Percentiles rank a stretch among this genome's conserved stretches.
Evolutionary conservation across 371 early-diverging fungal genomes (phyloP).

Genomic region (Gilbertella persicaria): DNA sequence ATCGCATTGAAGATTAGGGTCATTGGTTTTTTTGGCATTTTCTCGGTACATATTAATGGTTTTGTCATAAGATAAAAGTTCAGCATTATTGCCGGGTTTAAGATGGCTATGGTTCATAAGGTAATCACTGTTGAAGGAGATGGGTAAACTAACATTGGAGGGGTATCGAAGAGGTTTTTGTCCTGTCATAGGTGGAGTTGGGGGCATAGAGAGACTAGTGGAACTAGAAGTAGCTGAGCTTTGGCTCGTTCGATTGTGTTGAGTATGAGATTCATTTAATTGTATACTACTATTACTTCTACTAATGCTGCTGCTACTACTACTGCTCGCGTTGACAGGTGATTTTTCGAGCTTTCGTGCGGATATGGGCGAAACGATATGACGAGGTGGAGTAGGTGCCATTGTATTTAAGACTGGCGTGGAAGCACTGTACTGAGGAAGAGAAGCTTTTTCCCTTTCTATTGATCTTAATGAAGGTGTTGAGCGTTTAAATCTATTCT

Average conservation of each 20-base stretch:
- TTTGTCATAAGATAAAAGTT: conserved; percentile 64
- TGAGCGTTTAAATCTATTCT: conserved; percentile 15
- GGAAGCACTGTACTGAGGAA: not conserved
- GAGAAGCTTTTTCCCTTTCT: not conserved
- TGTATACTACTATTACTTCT: not conserved
- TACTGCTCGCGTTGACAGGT: not conserved
- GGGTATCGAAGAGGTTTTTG: conserved; percentile 6
- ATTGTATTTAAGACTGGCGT: not conserved
- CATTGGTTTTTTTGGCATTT: conserved; percentile 63
- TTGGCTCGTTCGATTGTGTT: not conserved
- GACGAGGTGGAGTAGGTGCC: not conserved
- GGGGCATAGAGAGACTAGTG: conserved; percentile 1
- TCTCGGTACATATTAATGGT: conserved; percentile 71
- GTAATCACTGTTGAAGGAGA: conserved; percentile 28
- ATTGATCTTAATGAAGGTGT: conserved; percentile 9
- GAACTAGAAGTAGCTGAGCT: conserved; percentile 12
- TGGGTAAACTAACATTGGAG: conserved; percentile 12
- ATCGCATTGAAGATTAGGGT: conserved; percentile 75
- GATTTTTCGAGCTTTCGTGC: not conserved
- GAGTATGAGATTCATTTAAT: not conserved
- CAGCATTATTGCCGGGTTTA: conserved; percentile 65
- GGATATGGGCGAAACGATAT: too few species aligned
- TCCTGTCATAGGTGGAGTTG: conserved; percentile 5
- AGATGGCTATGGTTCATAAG: conserved; percentile 64
- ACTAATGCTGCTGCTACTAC: not conserved